Evolutionary conservation across 768 basidiomycete species (phyloP), one percentile per base, ranked within the genome.

Genomic region (Epithele typhae): DNA sequence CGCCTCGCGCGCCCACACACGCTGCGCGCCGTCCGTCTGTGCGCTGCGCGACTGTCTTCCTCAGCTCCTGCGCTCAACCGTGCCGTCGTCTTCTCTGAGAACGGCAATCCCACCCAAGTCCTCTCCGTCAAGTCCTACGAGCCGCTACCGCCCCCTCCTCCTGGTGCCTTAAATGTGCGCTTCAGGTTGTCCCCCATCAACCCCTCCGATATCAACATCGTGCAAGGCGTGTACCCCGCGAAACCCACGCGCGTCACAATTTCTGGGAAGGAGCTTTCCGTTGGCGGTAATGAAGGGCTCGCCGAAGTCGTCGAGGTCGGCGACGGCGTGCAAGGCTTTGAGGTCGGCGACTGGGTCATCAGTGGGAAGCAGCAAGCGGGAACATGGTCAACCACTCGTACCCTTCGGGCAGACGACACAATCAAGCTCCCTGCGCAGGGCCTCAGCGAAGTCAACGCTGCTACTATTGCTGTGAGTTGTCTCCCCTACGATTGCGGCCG

Each of bases 211-310:
- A 63, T 88, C 60, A 91, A 90, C 50, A 82, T 85, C 45, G 73
- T 91, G 27, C 82, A 91, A 61, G 89, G 89, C 14, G 78, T 86
- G n/a, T 92, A 91, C 58, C 90, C 90, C 0, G 60, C 76, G 8
- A 81, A 78, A 49, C 84, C 87, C 0, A 38, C 43, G 36, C 45
- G 44, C 10, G 22, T 46, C n/a, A 41, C 49, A 65, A 3, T 66
- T 64, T 43, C 56, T 9, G 64, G 59, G 1, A 40, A 67, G 14
- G 62, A 73, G 7, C 67, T 81, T 5, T 84, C 73, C 53, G 70
- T 91, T 4, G 82, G 73, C 23, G 90, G 89, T 7, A 89, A 89
- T 51, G 89, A 92, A 60, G 89, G 86, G 3, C 61, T 89, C 2
- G 89, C 80, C 3, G 70, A 78, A 51, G 78, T 92, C 10, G 67